Percentiles rank a stretch among this genome's conserved stretches.
Conservation (phyloP, 306 rosid species). For the Castanea mollissima region DNA sequence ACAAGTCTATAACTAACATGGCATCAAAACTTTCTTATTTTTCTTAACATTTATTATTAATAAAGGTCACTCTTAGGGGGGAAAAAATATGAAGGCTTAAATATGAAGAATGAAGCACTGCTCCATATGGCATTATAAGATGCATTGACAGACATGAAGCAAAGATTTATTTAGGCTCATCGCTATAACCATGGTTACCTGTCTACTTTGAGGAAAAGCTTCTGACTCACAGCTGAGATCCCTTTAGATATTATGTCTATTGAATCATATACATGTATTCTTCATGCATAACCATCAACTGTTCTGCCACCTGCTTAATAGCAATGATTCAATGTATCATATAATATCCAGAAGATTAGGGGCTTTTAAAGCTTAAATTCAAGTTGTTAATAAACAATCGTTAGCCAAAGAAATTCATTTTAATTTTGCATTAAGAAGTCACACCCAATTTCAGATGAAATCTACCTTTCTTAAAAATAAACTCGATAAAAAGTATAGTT, state of each 20-base stretch:
- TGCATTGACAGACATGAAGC: neutral
- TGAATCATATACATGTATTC: conserved; percentile 36
- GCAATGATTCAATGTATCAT: neutral
- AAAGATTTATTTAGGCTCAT: neutral
- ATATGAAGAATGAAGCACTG: too few relatives aligned
- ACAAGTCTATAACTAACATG: too few relatives aligned
- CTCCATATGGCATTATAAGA: too few relatives aligned
- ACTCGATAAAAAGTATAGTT: too few relatives aligned
- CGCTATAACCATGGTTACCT: conserved; percentile 1
- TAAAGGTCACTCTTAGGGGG: too few relatives aligned
- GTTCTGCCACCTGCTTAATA: conserved; percentile 65
- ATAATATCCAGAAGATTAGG: neutral
- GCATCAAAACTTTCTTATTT: too few relatives aligned
- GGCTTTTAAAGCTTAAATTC: neutral
- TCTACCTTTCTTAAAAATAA: too few relatives aligned
- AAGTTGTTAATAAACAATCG: neutral
- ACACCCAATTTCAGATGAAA: too few relatives aligned
- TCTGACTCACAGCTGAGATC: neutral
- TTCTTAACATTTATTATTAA: too few relatives aligned
- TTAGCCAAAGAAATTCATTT: neutral
- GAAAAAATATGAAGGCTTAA: too few relatives aligned
- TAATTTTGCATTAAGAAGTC: too few relatives aligned
- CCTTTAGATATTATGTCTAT: neutral
- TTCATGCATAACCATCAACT: conserved; percentile 56
- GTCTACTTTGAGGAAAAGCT: conserved; percentile 1